Evolutionary conservation across 2,329 filamentous ascomycete genomes (phyloP).

Genomic region (Diplodia corticola): DNA sequence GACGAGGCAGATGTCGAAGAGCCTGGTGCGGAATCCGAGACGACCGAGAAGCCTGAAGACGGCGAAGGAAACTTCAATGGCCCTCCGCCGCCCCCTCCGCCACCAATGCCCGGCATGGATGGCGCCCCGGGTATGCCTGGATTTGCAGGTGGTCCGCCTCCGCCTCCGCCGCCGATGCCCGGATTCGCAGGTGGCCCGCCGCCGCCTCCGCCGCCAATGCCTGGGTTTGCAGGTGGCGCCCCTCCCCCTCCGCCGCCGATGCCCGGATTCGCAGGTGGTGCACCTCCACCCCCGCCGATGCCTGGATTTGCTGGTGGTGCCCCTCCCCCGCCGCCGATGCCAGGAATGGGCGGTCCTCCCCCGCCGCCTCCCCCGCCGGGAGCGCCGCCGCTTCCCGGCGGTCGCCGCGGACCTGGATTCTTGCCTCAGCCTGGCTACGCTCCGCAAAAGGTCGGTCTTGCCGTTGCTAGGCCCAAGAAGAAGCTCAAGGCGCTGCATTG

Average conservation of each 20-base stretch:
- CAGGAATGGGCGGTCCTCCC: conserved; percentile 41
- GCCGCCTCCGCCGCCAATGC: conserved; percentile 43
- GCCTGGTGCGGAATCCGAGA: conserved; percentile 67
- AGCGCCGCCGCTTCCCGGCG: conserved; percentile 61
- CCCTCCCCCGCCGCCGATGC: conserved; percentile 49
- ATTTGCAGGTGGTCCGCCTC: conserved; percentile 44
- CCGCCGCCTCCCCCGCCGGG: conserved; percentile 55
- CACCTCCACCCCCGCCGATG: conserved; percentile 44
- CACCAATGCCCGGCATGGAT: conserved; percentile 28
- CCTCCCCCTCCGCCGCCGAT: conserved; percentile 48
- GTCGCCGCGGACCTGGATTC: conserved; percentile 65
- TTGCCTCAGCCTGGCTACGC: conserved; percentile 63
- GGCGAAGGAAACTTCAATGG: conserved; percentile 60
- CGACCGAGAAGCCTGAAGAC: conserved; percentile 67
- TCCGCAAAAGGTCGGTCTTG: conserved; percentile 64
- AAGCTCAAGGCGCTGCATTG: conserved; percentile 99
- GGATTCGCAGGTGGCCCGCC: conserved; percentile 35
- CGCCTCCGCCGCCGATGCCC: conserved; percentile 49
- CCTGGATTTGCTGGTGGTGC: conserved; percentile 44
- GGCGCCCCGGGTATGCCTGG: conserved; percentile 31
- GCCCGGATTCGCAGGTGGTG: conserved; percentile 48
- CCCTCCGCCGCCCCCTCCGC: conserved; percentile 33
- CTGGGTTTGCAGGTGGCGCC: conserved; percentile 43
- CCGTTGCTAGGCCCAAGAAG: conserved; percentile 90
- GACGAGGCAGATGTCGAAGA: conserved; percentile 56